phyloP scores from a whole-genome alignment of 164 flowering plant genomes.

The Saururus chinensis region DNA sequence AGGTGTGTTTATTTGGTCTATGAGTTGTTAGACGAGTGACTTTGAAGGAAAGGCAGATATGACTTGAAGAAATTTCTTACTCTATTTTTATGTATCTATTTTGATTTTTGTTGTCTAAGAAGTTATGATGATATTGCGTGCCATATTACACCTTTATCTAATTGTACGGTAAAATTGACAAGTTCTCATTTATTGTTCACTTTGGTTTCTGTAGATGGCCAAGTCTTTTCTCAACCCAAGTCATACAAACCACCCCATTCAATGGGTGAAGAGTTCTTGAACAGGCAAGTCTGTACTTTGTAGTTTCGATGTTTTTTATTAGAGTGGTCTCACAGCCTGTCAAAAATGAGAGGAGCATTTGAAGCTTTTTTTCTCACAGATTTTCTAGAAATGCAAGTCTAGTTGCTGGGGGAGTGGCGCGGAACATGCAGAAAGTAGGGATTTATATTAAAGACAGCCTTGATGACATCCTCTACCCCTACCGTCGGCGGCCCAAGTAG shows the following conservation, averaged over 20 bases:
- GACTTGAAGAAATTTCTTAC: too few relatives aligned
- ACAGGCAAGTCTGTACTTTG: constrained; percentile 29
- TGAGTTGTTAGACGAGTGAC: too few relatives aligned
- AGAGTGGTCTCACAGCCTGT: background rate
- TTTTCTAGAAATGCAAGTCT: constrained; percentile 60
- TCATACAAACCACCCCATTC: constrained; percentile 34
- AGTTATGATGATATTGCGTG: too few relatives aligned
- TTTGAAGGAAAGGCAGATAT: too few relatives aligned
- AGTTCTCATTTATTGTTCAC: background rate
- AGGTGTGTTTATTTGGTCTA: too few relatives aligned
- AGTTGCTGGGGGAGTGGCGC: constrained; percentile 64
- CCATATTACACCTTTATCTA: too few relatives aligned
- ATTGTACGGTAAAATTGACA: too few relatives aligned
- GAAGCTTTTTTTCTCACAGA: constrained; percentile 25
- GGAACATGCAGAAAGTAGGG: constrained; percentile 51
- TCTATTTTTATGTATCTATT: too few relatives aligned
- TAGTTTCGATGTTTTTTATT: background rate
- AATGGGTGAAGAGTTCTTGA: constrained; percentile 47
- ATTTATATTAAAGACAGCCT: constrained; percentile 49
- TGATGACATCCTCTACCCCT: constrained; percentile 60
- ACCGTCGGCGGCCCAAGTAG: constrained; percentile 62
- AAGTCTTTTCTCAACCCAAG: constrained; percentile 33
- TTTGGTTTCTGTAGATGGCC: constrained; percentile 28
- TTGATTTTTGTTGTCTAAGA: too few relatives aligned
- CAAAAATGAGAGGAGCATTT: background rate